Base-by-base conservation (phyloP, 1,139 yeast genomes). In the Kazachstania sp. region DNA sequence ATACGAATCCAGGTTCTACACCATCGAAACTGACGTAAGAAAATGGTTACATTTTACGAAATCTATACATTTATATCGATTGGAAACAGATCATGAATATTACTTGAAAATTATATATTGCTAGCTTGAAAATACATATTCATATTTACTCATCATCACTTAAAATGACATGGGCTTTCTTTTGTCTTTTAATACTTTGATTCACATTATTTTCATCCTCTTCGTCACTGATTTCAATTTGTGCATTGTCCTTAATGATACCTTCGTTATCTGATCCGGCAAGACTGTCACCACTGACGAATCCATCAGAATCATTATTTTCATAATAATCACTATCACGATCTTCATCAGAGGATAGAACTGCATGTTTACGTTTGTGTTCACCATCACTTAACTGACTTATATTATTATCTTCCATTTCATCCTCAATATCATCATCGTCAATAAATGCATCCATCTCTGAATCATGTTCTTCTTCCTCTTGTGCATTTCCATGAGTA, bases 231-330 rank as follows among this genome's bases (percentile, higher is more conserved):
- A 26, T 2, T 2, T 28, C 23, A 15, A 23, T 15, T 32, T 15
- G 28, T 4, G 6, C 6, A 23, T 23, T 23, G 9, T 23, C 9
- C 8, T 23, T 23, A 23, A 2, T 9, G 8, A 23, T 4, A 9
- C 8, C 36, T 12, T 32, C 36, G 23, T 8, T 37, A 23, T 39
- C 42, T 13, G 39, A 47, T 23, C 51, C 57, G 38, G 51, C 57
- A 15, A 59, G 50, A 42, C 59, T 55, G 44, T 59, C 63, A 6
- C 63, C 63, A 46, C 61, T 57, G 18, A 51, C 63, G 51, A 53
- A 57, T 3, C 59, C 60, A 26, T 46, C 52, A 8, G 52, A 56
- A 11, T 48, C 52, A 40, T 57, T 52, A 43, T 52, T 51, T 39
- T 58, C 61, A 45, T 54, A 54, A 43, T 45, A 58, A 36, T 57